Base-by-base conservation (phyloP, 805 yeast genomes). In the Candida xyloterini region DNA sequence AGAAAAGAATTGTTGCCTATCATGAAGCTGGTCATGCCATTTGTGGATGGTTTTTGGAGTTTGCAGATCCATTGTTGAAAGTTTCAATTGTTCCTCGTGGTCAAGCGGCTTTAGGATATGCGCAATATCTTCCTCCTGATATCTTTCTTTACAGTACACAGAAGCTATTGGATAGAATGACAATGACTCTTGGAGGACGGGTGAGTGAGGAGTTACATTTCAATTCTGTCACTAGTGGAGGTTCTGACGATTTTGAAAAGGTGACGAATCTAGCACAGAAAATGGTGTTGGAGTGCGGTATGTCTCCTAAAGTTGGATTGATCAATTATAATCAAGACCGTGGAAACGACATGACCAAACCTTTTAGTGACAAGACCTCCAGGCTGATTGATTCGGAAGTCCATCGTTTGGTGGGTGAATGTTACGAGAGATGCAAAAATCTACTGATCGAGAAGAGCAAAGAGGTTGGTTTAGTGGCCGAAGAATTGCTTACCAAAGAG, bases 11-110 rank as follows among this genome's bases (percentile, higher is more conserved):
- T 23, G 96, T 89, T 35, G 96, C 96, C 0, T 89, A 85, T 59
- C 97, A 89, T 63, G 97, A 89, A 66, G 97, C 97, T 2, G 97
- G 97, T 0, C 97, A 89, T 62, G 97, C 97, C 4, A 83, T 89
- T 34, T 85, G 96, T 65, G 97, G 96, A 15, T 90, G 96, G 97
- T 87, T 70, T 59, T 71, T 89, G 57, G 76, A 80, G 65, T 79
- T 68, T 66, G 96, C 97, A 9, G 95, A 89, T 60, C 97, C 97
- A 7, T 68, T 89, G 44, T 75, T 90, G 43, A 89, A 89, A 63
- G 96, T 89, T n/a, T 84, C 95, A 15, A 89, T 89, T 51, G 86
- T 89, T 46, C 97, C 97, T 42, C 79, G 95, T 63, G 96, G 96
- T 15, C 86, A 84, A 62, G 96, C 95, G 35, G 95, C 96, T 10